Base-by-base conservation (phyloP, 106 monocot genomes). In the Ottelia alismoides region DNA sequence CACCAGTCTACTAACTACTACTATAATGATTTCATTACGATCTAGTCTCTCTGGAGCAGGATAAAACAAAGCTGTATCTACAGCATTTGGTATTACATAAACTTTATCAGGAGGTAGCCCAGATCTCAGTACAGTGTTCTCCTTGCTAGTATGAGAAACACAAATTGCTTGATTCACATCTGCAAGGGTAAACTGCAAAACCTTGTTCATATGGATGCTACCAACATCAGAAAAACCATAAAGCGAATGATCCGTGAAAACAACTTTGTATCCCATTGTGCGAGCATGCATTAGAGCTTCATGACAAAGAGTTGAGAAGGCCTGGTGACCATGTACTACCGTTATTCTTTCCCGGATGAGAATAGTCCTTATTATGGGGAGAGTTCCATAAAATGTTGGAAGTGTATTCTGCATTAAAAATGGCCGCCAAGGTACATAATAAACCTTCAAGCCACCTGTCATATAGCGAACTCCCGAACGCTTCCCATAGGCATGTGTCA, bases 161-260 rank as follows among this genome's bases (percentile, higher is more conserved):
- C 93, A 94, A 65, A 88, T 94, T 14, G 84, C 93, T 54, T 88
- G 80, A 68, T 81, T 76, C 28, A 94, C 71, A 71, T 88, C 93
- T 24, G 93, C 84, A 53, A 94, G 70, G 29, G 88, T 94, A 61
- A 94, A 94, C 28, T 94, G 93, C 27, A 94, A 63, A 47, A 94
- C 84, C 62, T 94, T 94, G 43, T 94, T 94, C 93, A 94, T 94
- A 72, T 94, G 93, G 63, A 94, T 84, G 68, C 88, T 88, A 53
- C 93, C 93, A 52, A 75, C 71, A 61, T 94, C 93, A 28, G 88
- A 77, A 74, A 94, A 94, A 20, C 93, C 88, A 66, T 94, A 94
- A 6, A 94, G 80, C 48, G 93, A 94, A 61, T 94, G 93, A 67
- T 94, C 93, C 11, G 93, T 94, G 71, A 94, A 94, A 10, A 88